phyloP scores from a whole-genome alignment of 106 monocot species.

The Dendrobium officinale region DNA sequence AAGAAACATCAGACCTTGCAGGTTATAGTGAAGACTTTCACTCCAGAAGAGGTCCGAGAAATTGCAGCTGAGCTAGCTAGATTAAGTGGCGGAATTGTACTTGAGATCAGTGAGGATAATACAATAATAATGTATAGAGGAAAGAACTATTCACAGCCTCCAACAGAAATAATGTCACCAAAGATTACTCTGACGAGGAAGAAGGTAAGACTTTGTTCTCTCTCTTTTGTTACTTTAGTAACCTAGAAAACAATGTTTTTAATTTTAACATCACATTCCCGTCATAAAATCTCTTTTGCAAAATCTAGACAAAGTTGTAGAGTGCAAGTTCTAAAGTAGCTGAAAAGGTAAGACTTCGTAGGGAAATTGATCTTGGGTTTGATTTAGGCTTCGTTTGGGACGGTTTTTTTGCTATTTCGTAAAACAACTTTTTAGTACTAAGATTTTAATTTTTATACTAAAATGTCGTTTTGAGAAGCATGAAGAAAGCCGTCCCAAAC shows the following conservation, averaged over 20 bases:
- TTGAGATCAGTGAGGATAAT: slow-evolving; percentile 76
- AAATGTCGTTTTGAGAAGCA: too few species aligned
- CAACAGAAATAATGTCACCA: slow-evolving; percentile 96
- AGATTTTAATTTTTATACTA: too few species aligned
- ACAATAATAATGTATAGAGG: slow-evolving; percentile 97
- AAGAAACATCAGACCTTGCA: slow-evolving; percentile 97
- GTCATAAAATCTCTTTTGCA: not conserved
- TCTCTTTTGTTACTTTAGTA: not conserved
- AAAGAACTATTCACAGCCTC: slow-evolving; percentile 96
- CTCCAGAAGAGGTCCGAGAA: slow-evolving; percentile 73
- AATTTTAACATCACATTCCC: not conserved
- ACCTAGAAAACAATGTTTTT: not conserved
- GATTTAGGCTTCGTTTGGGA: not conserved
- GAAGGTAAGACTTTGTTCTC: slow-evolving; percentile 49
- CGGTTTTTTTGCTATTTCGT: too few species aligned
- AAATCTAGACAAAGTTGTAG: not conserved
- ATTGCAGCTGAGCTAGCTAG: slow-evolving; percentile 85
- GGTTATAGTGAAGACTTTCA: slow-evolving; percentile 92
- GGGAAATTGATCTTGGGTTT: not conserved
- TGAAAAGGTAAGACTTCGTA: not conserved
- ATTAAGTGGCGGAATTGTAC: slow-evolving; percentile 92
- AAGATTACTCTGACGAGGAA: slow-evolving; percentile 76
- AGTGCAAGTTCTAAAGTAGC: not conserved
- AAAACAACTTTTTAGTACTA: too few species aligned
- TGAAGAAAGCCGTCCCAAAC: too few species aligned